Evolutionary conservation across 2,329 filamentous ascomycete species (phyloP), one percentile per base, ranked within the genome.

Genomic region (Colletotrichum truncatum): DNA sequence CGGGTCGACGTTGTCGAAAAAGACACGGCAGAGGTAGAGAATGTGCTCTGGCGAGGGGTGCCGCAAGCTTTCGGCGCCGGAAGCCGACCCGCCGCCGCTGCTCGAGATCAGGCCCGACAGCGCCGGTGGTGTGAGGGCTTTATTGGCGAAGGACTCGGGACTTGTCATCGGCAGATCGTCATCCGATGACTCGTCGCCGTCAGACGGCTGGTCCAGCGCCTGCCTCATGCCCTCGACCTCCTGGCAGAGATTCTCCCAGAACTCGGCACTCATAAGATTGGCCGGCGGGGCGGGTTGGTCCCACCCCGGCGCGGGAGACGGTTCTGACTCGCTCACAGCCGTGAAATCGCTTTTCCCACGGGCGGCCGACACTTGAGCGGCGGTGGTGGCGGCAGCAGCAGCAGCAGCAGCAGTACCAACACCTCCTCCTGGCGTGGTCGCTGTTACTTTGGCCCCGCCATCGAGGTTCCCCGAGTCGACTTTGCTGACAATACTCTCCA

Each of bases 141-240:
- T 46, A 8, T 69, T 60, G 6, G 60, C 58, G 12, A 71, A 10
- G 6, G 76, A 74, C 60, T 74, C 73, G 7, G 75, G 74, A 18
- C 71, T 77, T n/a, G 36, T 76, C 71, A 1, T 73, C 73, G 5
- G 77, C 73, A 45, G 52, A 12, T 52, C 51, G 4, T 72, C 75
- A 0, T 80, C 73, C 2, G 70, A 69, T 2, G 76, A 77, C 7
- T 74, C 75, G 5, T 79, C 75, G 9, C 74, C 76, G 10, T 81
- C 79, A 7, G 80, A 81, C 0, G 79, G 75, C 68, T 82, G 76
- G 53, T 82, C 80, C 45, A 83, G 71, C 4, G 78, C 78, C 51
- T 81, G 78, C 59, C 76, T 77, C 69, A 83, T 75, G 8, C 81
- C 81, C 62, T 80, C 81, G 11, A 83, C 80, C 69, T 83, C 81